Conservation (phyloP, 768 basidiomycete species). For the Trametes meyenii region DNA sequence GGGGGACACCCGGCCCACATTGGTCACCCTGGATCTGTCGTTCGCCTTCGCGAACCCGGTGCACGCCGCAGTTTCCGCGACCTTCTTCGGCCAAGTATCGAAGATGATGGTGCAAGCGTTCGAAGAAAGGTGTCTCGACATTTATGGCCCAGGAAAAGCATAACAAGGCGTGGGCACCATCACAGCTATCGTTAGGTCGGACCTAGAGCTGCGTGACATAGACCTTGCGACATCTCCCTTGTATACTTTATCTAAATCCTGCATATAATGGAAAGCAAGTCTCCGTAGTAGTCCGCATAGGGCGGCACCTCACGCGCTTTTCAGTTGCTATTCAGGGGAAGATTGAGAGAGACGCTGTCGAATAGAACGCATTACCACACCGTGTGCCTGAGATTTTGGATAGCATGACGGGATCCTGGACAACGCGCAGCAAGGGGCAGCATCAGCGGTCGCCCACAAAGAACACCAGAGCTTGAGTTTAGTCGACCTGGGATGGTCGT, state of each 20-base stretch:
- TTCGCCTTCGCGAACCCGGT: constrained; percentile 89
- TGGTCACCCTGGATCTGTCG: constrained; percentile 81
- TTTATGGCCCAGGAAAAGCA: constrained; percentile 59
- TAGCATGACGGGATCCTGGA: background rate
- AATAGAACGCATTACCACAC: background rate
- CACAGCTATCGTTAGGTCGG: background rate
- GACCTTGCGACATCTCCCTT: too few species aligned
- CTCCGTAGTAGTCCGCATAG: background rate
- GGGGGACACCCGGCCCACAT: constrained; percentile 53
- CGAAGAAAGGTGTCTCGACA: constrained; percentile 74
- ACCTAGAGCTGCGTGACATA: background rate
- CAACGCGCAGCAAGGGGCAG: background rate
- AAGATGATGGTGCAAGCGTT: constrained; percentile 92
- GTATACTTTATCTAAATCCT: too few species aligned
- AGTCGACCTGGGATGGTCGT: background rate
- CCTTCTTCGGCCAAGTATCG: constrained; percentile 87
- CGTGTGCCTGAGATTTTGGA: too few species aligned
- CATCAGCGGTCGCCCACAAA: constrained; percentile 7
- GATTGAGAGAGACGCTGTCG: background rate
- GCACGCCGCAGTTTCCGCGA: constrained; percentile 78
- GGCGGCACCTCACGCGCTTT: too few species aligned
- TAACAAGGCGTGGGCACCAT: background rate
- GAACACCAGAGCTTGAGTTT: background rate
- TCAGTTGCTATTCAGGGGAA: background rate
- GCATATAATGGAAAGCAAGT: background rate